A percentile compares a stretch with the other conserved stretches of the same genome.
These are phyloP conservation scores for Aristolochia contorta DNA, from an alignment of 164 flowering plant species.

Conservation along the genomic window DNA sequence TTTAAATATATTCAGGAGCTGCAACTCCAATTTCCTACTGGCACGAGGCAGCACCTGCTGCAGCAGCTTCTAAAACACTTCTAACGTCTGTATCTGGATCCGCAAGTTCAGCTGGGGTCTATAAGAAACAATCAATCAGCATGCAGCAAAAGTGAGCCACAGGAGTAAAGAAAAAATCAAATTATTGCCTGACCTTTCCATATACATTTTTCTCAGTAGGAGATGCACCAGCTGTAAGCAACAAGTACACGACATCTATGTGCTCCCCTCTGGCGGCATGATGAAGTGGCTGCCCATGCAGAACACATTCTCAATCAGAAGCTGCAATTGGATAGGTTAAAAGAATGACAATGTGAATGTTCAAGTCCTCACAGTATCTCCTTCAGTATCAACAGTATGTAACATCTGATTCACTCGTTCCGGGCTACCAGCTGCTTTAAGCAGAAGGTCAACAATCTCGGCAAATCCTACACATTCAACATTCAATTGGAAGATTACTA, in stretches of 20 bases:
- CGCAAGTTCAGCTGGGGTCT: conserved; percentile 50
- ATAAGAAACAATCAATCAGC: conserved; percentile 11
- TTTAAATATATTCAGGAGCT: too few relatives aligned
- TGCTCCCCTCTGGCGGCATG: conserved; percentile 93
- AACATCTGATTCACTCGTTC: conserved; percentile 51
- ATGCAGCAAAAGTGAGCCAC: not conserved
- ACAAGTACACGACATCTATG: conserved; percentile 38
- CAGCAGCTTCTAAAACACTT: conserved; percentile 40
- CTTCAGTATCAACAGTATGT: conserved; percentile 67
- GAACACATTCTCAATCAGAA: conserved; percentile 1
- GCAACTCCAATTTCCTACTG: not conserved
- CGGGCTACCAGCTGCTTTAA: conserved; percentile 32
- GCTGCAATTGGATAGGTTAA: too few relatives aligned
- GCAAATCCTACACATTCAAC: conserved; percentile 44
- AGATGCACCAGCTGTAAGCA: conserved; percentile 65
- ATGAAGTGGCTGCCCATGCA: conserved; percentile 67
- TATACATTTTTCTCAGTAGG: conserved; percentile 40
- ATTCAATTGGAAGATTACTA: not conserved
- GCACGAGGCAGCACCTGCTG: not conserved
- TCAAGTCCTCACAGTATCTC: conserved; percentile 62
- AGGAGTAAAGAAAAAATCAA: not conserved
- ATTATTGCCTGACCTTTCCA: conserved; percentile 51
- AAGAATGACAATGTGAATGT: too few relatives aligned
- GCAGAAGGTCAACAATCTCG: conserved; percentile 58
- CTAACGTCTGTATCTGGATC: conserved; percentile 49